A percentile compares a stretch with the other conserved stretches of the same genome.
These are phyloP conservation scores for Aureococcus anophagefferens DNA, from an alignment of 108 stramenopile genomes.

Conservation along the genomic window DNA sequence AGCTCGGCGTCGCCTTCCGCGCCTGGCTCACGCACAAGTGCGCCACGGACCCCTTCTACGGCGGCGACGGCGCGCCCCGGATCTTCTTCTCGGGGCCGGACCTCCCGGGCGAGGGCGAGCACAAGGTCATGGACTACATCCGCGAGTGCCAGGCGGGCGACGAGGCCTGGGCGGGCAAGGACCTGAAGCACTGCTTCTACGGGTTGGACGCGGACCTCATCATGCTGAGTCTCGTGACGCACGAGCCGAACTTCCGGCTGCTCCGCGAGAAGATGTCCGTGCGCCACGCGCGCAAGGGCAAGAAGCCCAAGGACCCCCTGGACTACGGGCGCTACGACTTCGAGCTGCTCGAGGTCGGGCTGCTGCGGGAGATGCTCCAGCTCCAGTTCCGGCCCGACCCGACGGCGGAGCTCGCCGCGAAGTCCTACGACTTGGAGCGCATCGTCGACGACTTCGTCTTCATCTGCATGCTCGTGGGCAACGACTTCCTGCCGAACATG, in stretches of 20 bases:
- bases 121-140: constrained; percentile 89
- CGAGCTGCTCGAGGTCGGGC: constrained; percentile 73
- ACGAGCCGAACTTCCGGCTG: constrained; percentile 89
- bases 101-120: constrained; percentile 97
- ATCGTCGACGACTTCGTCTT: constrained; percentile 96
- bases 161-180: no score
- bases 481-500: constrained; percentile 89
- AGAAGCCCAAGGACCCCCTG: constrained; percentile 87
- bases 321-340: constrained; percentile 83
- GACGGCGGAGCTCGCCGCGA: constrained; percentile 10
- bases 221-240: constrained; percentile 92
- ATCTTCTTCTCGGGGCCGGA: constrained; percentile 89
- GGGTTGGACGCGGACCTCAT: constrained; percentile 96
- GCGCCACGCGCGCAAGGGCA: constrained; percentile 25
- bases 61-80: constrained; percentile 60
- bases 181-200: constrained; percentile 80
- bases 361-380: constrained; percentile 73
- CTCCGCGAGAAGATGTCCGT: constrained; percentile 93
- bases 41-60: constrained; percentile 77
- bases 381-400: constrained; percentile 71
- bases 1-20: constrained; percentile 72
- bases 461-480: constrained; percentile 94
- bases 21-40: constrained; percentile 86
- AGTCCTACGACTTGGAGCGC: constrained; percentile 59
- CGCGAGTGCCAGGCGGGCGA: constrained; percentile 17